These are phyloP conservation scores for Flammula alnicola DNA, from an alignment of 1,284 basidiomycete genomes.

Conservation along the genomic window DNA sequence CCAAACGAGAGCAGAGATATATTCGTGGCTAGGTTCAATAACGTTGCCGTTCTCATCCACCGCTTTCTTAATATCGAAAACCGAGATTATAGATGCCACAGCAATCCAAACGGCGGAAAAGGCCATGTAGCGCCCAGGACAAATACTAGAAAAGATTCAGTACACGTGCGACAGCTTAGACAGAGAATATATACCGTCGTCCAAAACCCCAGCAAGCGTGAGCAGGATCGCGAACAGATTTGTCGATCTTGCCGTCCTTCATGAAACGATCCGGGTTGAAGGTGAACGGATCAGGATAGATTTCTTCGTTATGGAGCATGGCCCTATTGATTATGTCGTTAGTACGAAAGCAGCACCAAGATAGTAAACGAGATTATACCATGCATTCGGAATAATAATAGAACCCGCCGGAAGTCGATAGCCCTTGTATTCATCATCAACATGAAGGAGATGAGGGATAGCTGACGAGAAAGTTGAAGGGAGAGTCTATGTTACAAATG, in stretches of 20 bases:
- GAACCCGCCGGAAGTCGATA: constrained; percentile 41
- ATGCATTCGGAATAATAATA: constrained; percentile 36
- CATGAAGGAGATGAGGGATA: constrained; percentile 32
- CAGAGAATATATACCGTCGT: constrained; percentile 29
- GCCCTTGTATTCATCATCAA: constrained; percentile 42
- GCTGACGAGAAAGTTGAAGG: not conserved
- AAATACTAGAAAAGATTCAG: constrained; percentile 14
- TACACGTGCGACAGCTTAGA: constrained; percentile 6
- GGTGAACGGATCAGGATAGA: constrained; percentile 9
- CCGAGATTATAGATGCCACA: constrained; percentile 38
- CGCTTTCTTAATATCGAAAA: constrained; percentile 35
- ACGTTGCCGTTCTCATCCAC: constrained; percentile 28
- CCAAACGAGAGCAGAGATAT: constrained; percentile 11
- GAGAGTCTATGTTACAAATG: too few relatives aligned
- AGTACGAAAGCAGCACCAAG: not conserved
- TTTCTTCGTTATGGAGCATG: constrained; percentile 34
- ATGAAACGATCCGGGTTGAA: constrained; percentile 18
- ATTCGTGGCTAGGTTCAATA: constrained; percentile 29
- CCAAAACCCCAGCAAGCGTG: constrained; percentile 41
- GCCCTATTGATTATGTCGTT: constrained; percentile 31
- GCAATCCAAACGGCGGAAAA: constrained; percentile 37
- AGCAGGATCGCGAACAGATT: constrained; percentile 27
- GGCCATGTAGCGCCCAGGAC: constrained; percentile 38
- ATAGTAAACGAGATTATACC: constrained; percentile 14
- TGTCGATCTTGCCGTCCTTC: constrained; percentile 33